These are phyloP conservation scores for Theobroma cacao DNA, from an alignment of 345 rosid species.

Conservation along the genomic window DNA sequence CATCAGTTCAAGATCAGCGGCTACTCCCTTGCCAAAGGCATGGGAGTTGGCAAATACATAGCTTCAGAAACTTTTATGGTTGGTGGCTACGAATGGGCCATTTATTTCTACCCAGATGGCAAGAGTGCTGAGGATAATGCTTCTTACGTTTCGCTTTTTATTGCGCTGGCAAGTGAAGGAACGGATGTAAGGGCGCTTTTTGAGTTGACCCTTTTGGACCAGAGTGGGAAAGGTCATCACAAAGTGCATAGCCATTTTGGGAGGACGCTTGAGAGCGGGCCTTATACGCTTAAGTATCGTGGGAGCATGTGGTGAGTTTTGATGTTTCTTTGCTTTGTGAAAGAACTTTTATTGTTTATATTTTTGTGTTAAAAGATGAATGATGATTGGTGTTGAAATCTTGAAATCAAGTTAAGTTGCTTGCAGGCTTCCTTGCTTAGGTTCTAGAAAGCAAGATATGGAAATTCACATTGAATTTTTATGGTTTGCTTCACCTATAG, in stretches of 20 bases:
- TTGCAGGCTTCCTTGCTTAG: not conserved
- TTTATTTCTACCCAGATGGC: slow-evolving; percentile 81
- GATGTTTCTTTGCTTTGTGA: not conserved
- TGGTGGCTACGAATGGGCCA: slow-evolving; percentile 76
- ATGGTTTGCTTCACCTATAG: not conserved
- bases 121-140: slow-evolving; percentile 70
- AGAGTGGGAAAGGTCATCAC: slow-evolving; percentile 60
- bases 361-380: not conserved
- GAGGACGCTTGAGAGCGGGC: slow-evolving; percentile 69
- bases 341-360: not conserved
- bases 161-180: slow-evolving; percentile 76
- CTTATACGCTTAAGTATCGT: slow-evolving; percentile 68
- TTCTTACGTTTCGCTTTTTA: slow-evolving; percentile 55
- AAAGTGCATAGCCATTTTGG: slow-evolving; percentile 85
- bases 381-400: not conserved
- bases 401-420: not conserved
- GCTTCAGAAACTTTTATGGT: slow-evolving; percentile 59
- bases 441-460: not conserved
- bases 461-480: not conserved
- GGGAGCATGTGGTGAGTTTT: slow-evolving; percentile 81
- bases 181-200: slow-evolving; percentile 76
- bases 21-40: slow-evolving; percentile 60
- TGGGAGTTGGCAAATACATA: slow-evolving; percentile 74
- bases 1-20: slow-evolving; percentile 72
- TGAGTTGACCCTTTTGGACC: slow-evolving; percentile 74